Evolutionary conservation across 2,329 filamentous ascomycete species (phyloP).

Genomic region (Penicillium rolfsii): DNA sequence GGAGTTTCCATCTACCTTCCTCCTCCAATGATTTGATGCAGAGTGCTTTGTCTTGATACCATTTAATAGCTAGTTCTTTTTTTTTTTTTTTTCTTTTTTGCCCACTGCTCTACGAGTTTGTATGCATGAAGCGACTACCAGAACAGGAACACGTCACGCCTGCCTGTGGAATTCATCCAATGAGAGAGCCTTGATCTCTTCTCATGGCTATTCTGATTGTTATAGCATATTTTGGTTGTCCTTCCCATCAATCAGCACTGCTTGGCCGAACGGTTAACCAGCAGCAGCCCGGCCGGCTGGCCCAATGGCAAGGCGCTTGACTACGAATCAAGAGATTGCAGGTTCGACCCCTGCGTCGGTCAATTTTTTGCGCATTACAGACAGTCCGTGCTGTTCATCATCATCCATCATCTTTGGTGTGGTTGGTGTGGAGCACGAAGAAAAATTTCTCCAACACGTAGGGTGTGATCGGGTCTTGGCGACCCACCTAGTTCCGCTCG

Average conservation of each 20-base stretch:
- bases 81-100: not conserved
- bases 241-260: not conserved
- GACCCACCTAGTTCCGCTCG: not conserved
- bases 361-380: constrained; percentile 30
- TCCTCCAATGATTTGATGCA: not conserved
- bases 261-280: not conserved
- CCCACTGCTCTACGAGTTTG: not conserved
- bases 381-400: not conserved
- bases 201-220: not conserved
- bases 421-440: not conserved
- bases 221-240: not conserved
- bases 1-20: not conserved
- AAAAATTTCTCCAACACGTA: not conserved
- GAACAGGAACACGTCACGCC: not conserved
- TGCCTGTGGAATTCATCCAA: not conserved
- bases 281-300: constrained; percentile 38
- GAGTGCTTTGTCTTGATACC: too few relatives aligned
- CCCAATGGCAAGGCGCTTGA: constrained; percentile 57
- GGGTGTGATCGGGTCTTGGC: not conserved
- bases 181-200: not conserved
- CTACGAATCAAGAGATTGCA: constrained; percentile 58
- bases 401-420: not conserved
- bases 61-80: too few relatives aligned
- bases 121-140: not conserved
- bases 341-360: constrained; percentile 51